Percentiles rank a stretch among this genome's conserved stretches.
phyloP scores from a whole-genome alignment of 345 rosid species.

The Durio zibethinus region DNA sequence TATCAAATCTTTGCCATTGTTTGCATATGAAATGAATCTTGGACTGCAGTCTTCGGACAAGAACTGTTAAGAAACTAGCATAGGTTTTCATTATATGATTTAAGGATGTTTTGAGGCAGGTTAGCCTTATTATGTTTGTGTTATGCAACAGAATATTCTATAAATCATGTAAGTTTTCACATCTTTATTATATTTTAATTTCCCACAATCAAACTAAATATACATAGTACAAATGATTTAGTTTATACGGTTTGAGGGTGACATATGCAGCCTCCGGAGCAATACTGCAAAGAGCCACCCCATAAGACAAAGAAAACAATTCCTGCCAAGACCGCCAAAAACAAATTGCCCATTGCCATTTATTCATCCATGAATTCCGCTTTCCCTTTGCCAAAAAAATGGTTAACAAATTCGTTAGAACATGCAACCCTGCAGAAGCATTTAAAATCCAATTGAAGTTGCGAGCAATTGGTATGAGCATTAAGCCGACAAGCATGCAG shows the following conservation, averaged over 20 bases:
- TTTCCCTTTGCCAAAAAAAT: not conserved
- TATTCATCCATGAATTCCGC: not conserved
- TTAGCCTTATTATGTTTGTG: slow-evolving; percentile 5
- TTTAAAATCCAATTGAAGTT: not conserved
- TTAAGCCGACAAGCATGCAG: not conserved
- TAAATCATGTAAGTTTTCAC: not conserved
- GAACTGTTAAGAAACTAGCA: not conserved
- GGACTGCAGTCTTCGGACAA: not conserved
- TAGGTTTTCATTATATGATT: not conserved
- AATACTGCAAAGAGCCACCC: not conserved
- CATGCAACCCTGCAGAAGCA: not conserved
- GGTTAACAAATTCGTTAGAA: not conserved
- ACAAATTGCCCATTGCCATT: not conserved
- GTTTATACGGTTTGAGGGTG: not conserved
- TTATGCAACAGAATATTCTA: not conserved
- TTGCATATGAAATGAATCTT: slow-evolving; percentile 9
- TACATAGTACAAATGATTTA: not conserved
- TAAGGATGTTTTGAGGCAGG: not conserved
- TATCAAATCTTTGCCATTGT: slow-evolving; percentile 1
- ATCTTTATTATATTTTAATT: not conserved
- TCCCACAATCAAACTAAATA: not conserved
- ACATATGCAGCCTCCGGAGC: not conserved
- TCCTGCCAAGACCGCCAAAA: not conserved
- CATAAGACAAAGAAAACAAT: not conserved
- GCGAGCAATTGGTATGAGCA: not conserved